Evolutionary conservation across 2,329 filamentous ascomycete genomes (phyloP).

Genomic region (Epichloe bromicola): DNA sequence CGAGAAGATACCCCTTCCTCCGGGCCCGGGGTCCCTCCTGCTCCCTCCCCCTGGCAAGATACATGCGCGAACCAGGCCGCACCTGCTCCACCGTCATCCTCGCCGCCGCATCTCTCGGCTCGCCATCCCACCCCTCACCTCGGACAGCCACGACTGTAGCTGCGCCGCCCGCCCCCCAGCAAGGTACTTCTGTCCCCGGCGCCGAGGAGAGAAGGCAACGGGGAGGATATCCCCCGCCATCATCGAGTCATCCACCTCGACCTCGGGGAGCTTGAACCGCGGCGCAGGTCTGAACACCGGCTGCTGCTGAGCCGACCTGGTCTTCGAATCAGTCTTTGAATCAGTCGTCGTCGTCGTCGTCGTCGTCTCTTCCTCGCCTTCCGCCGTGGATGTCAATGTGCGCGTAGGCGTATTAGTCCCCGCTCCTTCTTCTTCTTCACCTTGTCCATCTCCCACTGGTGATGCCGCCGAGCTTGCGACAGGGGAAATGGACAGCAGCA

Average conservation of each 20-base stretch:
- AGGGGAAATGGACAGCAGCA: conserved; percentile 11
- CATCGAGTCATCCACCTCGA: conserved; percentile 10
- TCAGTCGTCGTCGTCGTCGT: too few species aligned
- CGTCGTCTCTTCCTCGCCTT: not conserved
- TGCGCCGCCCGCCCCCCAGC: conserved; percentile 25
- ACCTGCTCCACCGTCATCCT: conserved; percentile 19
- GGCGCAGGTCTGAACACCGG: conserved; percentile 26
- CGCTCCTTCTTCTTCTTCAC: too few species aligned
- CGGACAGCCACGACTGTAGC: conserved; percentile 28
- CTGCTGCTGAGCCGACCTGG: conserved; percentile 13
- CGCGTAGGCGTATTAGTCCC: too few species aligned
- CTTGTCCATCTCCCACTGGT: not conserved
- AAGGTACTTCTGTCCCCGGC: conserved; percentile 22
- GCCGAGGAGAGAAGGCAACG: conserved; percentile 23
- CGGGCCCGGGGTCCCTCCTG: not conserved
- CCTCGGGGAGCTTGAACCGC: conserved; percentile 24
- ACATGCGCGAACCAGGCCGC: conserved; percentile 21
- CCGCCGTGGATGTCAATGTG: not conserved
- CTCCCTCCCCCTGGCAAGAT: conserved; percentile 16
- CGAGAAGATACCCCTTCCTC: conserved; percentile 19
- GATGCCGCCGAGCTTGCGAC: conserved; percentile 7
- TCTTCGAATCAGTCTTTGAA: not conserved
- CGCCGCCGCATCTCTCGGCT: conserved; percentile 4
- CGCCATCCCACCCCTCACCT: conserved; percentile 23
- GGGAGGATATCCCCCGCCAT: conserved; percentile 12